Evolutionary conservation across 2,329 filamentous ascomycete species (phyloP), one percentile per base, ranked within the genome.

Genomic region (Tolypocladium endophyticum): DNA sequence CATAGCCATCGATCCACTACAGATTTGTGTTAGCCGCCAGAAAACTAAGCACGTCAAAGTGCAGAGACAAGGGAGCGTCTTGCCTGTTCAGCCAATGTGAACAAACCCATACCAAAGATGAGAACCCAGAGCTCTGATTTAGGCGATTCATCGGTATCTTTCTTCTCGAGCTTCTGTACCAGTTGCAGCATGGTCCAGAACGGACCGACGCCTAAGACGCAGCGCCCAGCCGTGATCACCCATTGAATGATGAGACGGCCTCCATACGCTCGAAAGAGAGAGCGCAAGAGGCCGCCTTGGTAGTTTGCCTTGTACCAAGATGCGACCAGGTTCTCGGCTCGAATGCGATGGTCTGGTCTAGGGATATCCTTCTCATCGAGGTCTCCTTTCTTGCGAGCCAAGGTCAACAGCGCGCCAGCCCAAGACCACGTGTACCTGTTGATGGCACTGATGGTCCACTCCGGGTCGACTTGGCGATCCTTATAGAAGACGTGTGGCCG

Each of bases 141-240:
- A 12, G 82, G 74, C 23, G 74, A 67, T 23, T 77, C 71, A 1
- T 78, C 80, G 1, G 69, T 67, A 5, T 74, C 71, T 16, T 82
- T 78, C 18, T 69, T 70, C 70, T 93, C 88, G 11, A 93, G 77
- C 1, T 82, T 78, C 39, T 77, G 78, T 25, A 93, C 79, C 16
- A 93, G 80, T 55, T 82, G 81, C 60, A 87, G 78, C 63, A 90
- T 83, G 35, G 86, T 81, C 70, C 87, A 83, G 67, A 90, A 89
- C 0, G 89, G 89, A 0, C 83, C 81, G 60, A 92, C 86, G 59
- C 84, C 84, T n/a, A 88, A 65, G 36, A 87, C 65, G 11, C 82
- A 81, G 25, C 79, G 77, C 8, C 79, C 62, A 1, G 84, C 61
- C 16, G 83, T 84, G 9, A 89, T 68, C 2, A 73, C 54, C 75